phyloP scores from a whole-genome alignment of 805 yeast species.

The Millerago galiae region DNA sequence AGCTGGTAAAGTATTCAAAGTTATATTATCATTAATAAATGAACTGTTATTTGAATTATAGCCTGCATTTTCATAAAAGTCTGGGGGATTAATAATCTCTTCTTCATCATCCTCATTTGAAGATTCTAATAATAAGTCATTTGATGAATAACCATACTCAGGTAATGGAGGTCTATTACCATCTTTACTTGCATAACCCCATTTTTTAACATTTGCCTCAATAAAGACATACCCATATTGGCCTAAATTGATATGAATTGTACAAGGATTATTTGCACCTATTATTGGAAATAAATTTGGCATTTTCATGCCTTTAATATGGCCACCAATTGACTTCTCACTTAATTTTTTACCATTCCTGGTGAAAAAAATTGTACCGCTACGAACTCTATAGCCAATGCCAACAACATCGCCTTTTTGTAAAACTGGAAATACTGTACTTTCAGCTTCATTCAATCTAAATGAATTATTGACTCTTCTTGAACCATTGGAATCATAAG shows the following conservation, averaged over 20 bases:
- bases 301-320: constrained; percentile 61
- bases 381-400: constrained; percentile 74
- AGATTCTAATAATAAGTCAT: constrained; percentile 69
- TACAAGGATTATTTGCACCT: constrained; percentile 78
- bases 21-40: constrained; percentile 24
- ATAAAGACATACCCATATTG: constrained; percentile 75
- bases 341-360: constrained; percentile 86
- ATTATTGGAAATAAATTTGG: constrained; percentile 78
- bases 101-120: constrained; percentile 28
- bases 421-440: constrained; percentile 50
- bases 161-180: constrained; percentile 93
- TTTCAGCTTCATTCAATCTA: constrained; percentile 34
- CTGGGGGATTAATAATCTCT: constrained; percentile 17
- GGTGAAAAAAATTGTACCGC: constrained; percentile 88
- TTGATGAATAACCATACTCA: constrained; percentile 72
- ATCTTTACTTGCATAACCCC: constrained; percentile 80
- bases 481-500: constrained; percentile 84
- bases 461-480: constrained; percentile 80
- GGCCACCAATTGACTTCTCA: constrained; percentile 79
- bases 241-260: constrained; percentile 85
- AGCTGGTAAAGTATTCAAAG: constrained; percentile 27
- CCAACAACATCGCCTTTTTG: constrained; percentile 90
- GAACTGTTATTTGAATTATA: constrained; percentile 22
- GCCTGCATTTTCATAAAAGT: constrained; percentile 19
- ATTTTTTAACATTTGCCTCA: constrained; percentile 31